These are phyloP conservation scores for Zygoascus sp. DNA, from an alignment of 1,139 yeast genomes.

Conservation along the genomic window DNA sequence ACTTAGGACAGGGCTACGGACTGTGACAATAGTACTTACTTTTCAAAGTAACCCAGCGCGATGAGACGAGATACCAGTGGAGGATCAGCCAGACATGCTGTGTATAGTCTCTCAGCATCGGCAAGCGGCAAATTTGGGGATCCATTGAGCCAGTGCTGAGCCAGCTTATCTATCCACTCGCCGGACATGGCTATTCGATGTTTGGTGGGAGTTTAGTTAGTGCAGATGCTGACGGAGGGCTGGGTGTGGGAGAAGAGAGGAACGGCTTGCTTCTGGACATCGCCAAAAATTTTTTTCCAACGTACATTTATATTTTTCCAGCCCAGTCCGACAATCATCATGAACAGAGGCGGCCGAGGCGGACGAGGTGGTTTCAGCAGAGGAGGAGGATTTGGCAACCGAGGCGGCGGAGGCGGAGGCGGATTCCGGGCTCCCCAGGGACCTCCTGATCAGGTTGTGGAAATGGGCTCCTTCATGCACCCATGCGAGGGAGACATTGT, in stretches of 20 bases:
- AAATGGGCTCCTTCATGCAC: slow-evolving; percentile 90
- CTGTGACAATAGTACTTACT: slow-evolving; percentile 1
- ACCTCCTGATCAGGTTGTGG: slow-evolving; percentile 89
- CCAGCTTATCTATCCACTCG: slow-evolving; percentile 1
- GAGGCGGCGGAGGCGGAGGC: slow-evolving; percentile 32
- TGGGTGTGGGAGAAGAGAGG: neutral
- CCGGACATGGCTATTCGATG: neutral
- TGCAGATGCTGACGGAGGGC: no score
- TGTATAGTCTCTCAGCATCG: neutral
- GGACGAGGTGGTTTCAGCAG: slow-evolving; percentile 24
- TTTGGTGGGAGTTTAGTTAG: no score
- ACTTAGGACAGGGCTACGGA: neutral
- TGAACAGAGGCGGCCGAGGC: slow-evolving; percentile 41
- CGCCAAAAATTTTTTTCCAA: slow-evolving; percentile 4
- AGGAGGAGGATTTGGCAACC: slow-evolving; percentile 56
- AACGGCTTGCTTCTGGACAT: neutral
- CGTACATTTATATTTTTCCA: slow-evolving; percentile 3
- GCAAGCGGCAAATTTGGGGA: neutral
- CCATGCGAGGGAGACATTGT: slow-evolving; percentile 97
- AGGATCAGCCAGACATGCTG: neutral
- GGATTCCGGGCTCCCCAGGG: slow-evolving; percentile 54
- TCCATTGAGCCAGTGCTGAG: neutral
- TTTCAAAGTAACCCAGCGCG: slow-evolving; percentile 1
- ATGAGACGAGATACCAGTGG: neutral
- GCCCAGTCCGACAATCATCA: slow-evolving; percentile 15